phyloP scores from a whole-genome alignment of 1,139 yeast species.

The Wickerhamomyces sp. region DNA sequence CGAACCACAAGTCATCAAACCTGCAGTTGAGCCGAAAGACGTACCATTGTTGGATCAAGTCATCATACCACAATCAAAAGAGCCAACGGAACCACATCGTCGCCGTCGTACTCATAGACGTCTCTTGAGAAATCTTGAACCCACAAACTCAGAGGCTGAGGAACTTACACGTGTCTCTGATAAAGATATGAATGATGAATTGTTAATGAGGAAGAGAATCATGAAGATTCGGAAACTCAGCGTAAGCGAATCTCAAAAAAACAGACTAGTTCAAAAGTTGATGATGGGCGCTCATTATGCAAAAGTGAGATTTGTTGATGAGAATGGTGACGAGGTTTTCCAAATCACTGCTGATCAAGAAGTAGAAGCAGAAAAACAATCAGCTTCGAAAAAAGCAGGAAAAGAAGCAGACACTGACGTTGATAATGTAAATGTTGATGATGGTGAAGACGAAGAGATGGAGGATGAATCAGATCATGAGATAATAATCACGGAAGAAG shows the following conservation, averaged over 20 bases:
- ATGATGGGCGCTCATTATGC: conserved; percentile 55
- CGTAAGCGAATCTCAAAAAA: conserved; percentile 50
- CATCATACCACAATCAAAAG: conserved; percentile 37
- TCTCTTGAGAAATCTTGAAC: conserved; percentile 29
- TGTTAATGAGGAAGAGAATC: conserved; percentile 50
- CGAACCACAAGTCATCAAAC: conserved; percentile 54
- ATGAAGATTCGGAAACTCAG: conserved; percentile 46
- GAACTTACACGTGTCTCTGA: conserved; percentile 32
- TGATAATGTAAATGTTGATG: conserved; percentile 27
- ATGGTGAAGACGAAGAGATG: conserved; percentile 20
- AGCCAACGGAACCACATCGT: conserved; percentile 13
- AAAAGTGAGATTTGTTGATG: conserved; percentile 22
- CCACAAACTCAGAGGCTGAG: conserved; percentile 20
- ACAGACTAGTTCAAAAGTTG: conserved; percentile 59
- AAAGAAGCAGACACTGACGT: conserved; percentile 25
- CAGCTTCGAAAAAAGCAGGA: conserved; percentile 7
- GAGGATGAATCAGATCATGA: conserved; percentile 28
- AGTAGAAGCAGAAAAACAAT: conserved; percentile 6
- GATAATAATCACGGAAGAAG: conserved; percentile 42
- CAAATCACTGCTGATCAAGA: conserved; percentile 13
- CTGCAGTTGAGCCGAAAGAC: conserved; percentile 41
- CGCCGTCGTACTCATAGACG: conserved; percentile 17
- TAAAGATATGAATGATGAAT: conserved; percentile 48
- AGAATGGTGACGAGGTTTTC: conserved; percentile 21
- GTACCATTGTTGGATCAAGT: conserved; percentile 48